Evolutionary conservation across 176 grass and related monocot species (phyloP).

Genomic region (bread wheat (Triticum aestivum)): IWGSC_CS_RefSeq_v2.1 NC_057808.1:52162841-52163340

Average conservation of each 20-base stretch:
- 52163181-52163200: neutral
- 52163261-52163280: neutral
- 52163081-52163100: neutral
- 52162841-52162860: conserved; percentile 28
- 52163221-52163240: neutral
- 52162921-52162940: conserved; percentile 1
- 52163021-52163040: neutral
- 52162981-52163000: conserved; percentile 48
- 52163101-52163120: neutral
- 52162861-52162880: neutral
- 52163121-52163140: conserved; percentile 20
- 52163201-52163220: neutral
- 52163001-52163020: neutral
- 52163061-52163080: conserved; percentile 32
- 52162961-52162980: conserved; percentile 9
- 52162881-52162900: neutral
- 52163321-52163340: no score
- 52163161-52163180: neutral
- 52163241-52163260: neutral
- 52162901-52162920: neutral
- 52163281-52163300: no score
- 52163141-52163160: conserved; percentile 5
- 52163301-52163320: no score
- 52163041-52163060: conserved; percentile 17
- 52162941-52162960: neutral